Conservation (phyloP, 1,139 yeast genomes). For the Barnettozyma hawaiiensis region DNA sequence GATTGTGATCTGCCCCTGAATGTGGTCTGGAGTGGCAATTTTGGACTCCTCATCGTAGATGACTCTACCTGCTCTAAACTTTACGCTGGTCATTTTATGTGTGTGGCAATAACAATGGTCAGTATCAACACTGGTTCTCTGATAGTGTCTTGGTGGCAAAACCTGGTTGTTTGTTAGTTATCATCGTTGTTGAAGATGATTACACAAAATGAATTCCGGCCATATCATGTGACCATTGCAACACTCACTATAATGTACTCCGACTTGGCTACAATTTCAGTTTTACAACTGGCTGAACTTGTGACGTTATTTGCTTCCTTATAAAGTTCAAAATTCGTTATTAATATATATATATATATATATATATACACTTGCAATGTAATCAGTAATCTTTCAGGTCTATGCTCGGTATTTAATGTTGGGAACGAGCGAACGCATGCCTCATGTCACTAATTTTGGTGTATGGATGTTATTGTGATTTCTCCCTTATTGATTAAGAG, state of each 20-base stretch:
- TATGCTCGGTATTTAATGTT: too few species aligned
- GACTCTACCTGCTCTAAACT: slow-evolving; percentile 85
- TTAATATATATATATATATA: too few species aligned
- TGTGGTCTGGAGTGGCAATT: slow-evolving; percentile 68
- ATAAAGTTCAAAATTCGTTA: too few species aligned
- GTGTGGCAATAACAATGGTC: neutral
- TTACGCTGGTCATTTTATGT: slow-evolving; percentile 27
- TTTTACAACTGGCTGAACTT: too few species aligned
- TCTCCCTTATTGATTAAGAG: neutral
- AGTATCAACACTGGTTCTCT: neutral
- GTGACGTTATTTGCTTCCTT: too few species aligned
- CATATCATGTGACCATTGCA: neutral
- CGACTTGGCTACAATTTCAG: too few species aligned
- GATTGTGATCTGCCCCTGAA: slow-evolving; percentile 69
- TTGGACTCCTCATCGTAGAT: slow-evolving; percentile 64
- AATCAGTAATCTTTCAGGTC: too few species aligned
- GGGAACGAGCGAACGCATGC: too few species aligned
- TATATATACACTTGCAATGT: too few species aligned
- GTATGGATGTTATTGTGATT: neutral
- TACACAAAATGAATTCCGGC: neutral
- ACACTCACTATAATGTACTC: too few species aligned
- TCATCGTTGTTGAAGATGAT: neutral
- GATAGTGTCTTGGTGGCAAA: neutral
- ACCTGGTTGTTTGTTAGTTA: neutral
- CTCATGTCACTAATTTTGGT: too few species aligned